Percentiles rank a stretch among this genome's conserved stretches.
Conservation (phyloP, 345 rosid species). For the Eutrema heterophyllum region DNA sequence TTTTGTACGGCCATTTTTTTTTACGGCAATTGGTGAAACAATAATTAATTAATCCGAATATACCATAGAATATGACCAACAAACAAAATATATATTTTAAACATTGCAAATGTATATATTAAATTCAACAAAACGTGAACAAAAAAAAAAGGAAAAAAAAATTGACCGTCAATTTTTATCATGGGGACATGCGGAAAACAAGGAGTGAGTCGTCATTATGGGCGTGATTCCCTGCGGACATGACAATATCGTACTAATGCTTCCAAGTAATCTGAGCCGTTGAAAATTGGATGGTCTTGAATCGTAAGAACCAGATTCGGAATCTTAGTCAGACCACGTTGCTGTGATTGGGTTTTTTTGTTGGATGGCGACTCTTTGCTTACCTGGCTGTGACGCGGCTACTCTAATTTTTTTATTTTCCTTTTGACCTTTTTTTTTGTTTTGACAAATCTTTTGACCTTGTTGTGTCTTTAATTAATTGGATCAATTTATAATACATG, state of each 20-base stretch:
- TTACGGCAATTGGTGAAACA: background rate
- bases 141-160: background rate
- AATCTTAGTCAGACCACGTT: constrained; percentile 3
- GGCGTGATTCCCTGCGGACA: constrained; percentile 17
- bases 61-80: background rate
- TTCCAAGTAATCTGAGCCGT: constrained; percentile 19
- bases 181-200: constrained; percentile 16
- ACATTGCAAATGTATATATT: background rate
- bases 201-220: constrained; percentile 2
- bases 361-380: constrained; percentile 22
- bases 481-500: background rate
- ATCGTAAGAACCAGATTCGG: constrained; percentile 29
- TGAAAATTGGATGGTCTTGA: constrained; percentile 11
- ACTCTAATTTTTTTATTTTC: background rate
- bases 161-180: constrained; percentile 3
- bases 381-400: constrained; percentile 37
- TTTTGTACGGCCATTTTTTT: background rate
- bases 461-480: background rate
- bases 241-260: background rate
- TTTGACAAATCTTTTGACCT: too few relatives aligned
- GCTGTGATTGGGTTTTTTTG: background rate
- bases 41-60: constrained; percentile 2
- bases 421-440: background rate
- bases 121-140: constrained; percentile 17
- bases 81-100: background rate